Base-by-base conservation (phyloP, 2,329 filamentous ascomycete genomes). In the Diaporthe ampelina region DNA sequence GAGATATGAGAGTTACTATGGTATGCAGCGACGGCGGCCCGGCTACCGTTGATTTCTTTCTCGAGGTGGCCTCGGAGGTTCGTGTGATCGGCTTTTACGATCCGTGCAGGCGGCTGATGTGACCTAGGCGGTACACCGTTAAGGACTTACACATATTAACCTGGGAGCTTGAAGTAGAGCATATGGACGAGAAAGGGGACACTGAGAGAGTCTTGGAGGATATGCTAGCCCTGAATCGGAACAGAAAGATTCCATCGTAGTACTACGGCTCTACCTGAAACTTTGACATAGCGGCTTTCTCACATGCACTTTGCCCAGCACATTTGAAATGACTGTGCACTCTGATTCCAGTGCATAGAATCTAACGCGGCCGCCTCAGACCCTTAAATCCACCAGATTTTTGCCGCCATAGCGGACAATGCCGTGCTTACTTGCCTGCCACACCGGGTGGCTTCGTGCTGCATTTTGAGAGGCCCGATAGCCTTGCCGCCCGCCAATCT, bases 21-120 rank as follows among this genome's bases (percentile, higher is more conserved):
- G 50, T 35, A 58, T 73, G 71, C 26, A 58, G 35, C 54, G 59
- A 45, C 50, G 59, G 15, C 59, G 59, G 26, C 71, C 71, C 13
- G 71, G 50, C 9, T 73, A 58, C 13, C 71, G 71, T 58, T 73
- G 59, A 73, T 24, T 54, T 21, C 11, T 8, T 21, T 56, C 13
- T n/a, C 35, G 26, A 24, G 32, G 4, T 5, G 15, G 40, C 43
- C 17, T 4, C n/a, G 59, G n/a, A 32, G 40, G 40, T 21, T 11
- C 4, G 24, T 63, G 40, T 15, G 17, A 32, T 8, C 37, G 21
- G 37, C 15, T 21, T 29, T 7, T 3, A 13, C 11, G 17, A 10
- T 29, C 11, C 35, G n/a, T 61, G 37, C n/a, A 26, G 17, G 37
- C n/a, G 58, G 15, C 37, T 43, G 43, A 61, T 61, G 37, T 26